phyloP scores from a whole-genome alignment of 2,329 filamentous ascomycete species.

The Aspergillus bombycis region DNA sequence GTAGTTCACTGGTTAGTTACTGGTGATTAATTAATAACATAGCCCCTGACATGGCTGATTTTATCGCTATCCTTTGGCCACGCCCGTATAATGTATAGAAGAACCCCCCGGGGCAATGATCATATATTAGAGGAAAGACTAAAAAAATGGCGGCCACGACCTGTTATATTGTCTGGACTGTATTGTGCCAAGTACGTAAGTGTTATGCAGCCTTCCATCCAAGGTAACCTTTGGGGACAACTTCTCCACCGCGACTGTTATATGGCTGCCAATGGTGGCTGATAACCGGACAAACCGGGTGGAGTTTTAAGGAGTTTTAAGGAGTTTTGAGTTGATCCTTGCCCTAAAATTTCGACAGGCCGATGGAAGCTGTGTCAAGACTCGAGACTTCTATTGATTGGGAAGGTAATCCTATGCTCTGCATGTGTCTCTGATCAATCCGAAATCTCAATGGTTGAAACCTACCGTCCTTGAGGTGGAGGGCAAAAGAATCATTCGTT shows the following conservation, averaged over 20 bases:
- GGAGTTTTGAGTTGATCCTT: not conserved
- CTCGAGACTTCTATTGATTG: not conserved
- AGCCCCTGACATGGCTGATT: not conserved
- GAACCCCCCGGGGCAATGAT: not conserved
- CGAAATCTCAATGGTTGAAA: not conserved
- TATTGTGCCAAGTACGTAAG: not conserved
- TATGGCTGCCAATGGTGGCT: not conserved
- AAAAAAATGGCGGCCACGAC: not conserved
- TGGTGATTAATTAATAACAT: not conserved
- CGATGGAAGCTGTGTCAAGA: not conserved
- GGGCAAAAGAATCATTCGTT: not conserved
- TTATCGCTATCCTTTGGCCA: not conserved
- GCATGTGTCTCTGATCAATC: not conserved
- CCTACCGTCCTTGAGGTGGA: not conserved
- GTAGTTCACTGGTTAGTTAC: not conserved
- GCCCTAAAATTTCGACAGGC: not conserved
- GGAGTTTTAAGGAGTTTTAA: not conserved
- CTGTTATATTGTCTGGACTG: not conserved
- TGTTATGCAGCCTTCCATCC: not conserved
- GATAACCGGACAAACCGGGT: not conserved
- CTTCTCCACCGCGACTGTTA: not conserved
- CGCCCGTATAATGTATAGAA: not conserved
- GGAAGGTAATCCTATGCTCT: not conserved
- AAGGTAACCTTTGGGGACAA: not conserved
- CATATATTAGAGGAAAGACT: not conserved